Percentiles rank a stretch among this genome's conserved stretches.
These are phyloP conservation scores for Penicillium verrucosum DNA, from an alignment of 2,329 filamentous ascomycete species.

Conservation along the genomic window DNA sequence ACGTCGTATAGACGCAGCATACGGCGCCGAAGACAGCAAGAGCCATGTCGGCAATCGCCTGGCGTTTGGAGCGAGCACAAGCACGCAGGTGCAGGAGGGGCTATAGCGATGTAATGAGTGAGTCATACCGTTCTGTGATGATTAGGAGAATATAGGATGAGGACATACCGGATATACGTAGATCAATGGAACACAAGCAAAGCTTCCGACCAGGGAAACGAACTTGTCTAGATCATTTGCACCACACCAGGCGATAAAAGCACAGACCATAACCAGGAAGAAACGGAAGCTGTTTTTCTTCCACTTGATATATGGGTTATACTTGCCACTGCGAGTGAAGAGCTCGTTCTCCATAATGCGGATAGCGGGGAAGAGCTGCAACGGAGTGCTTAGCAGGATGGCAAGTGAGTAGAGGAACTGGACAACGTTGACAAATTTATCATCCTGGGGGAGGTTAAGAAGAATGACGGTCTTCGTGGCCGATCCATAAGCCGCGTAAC, in stretches of 20 bases:
- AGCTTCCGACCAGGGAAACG: conserved; percentile 91
- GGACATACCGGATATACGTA: conserved; percentile 92
- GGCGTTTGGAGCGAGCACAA: conserved; percentile 66
- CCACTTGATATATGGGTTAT: conserved; percentile 99
- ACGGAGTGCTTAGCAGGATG: conserved; percentile 90
- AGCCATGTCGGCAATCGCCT: conserved; percentile 67
- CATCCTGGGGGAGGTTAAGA: conserved; percentile 92
- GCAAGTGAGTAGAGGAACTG: conserved; percentile 97
- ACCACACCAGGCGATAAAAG: conserved; percentile 84
- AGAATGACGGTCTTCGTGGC: conserved; percentile 95
- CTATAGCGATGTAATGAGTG: conserved; percentile 45
- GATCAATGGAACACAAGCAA: conserved; percentile 94
- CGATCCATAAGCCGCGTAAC: conserved; percentile 93
- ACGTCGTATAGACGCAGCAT: conserved; percentile 90
- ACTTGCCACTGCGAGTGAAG: conserved; percentile 92
- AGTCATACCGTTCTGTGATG: neutral
- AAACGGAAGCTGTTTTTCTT: conserved; percentile 98
- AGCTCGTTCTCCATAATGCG: conserved; percentile 92
- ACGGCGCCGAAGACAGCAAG: conserved; percentile 79
- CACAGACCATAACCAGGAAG: conserved; percentile 82
- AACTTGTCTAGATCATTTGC: conserved; percentile 96
- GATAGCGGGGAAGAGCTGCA: conserved; percentile 97
- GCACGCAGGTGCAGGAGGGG: conserved; percentile 85
- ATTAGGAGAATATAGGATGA: neutral
- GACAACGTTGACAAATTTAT: conserved; percentile 90